phyloP scores from a whole-genome alignment of 441 rosid species.

The Euphorbia neoarborescens region DNA sequence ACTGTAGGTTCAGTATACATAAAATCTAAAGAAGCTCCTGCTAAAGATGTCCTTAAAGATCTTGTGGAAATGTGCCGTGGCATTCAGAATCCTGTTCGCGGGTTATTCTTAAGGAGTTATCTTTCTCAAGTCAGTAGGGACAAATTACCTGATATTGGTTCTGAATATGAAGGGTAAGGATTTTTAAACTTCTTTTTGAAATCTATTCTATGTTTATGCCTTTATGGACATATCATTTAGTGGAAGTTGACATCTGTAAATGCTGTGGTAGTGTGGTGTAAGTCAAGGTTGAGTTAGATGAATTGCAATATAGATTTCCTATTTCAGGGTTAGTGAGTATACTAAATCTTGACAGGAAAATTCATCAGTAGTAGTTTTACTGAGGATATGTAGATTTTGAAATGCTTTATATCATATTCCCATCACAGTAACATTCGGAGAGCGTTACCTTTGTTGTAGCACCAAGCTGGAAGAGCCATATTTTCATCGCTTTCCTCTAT shows the following conservation, averaged over 20 bases:
- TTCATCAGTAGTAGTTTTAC: background rate
- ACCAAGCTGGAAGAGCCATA: background rate
- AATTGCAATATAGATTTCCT: background rate
- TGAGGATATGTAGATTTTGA: background rate
- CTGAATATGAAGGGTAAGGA: slow-evolving; percentile 73
- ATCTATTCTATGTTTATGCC: background rate
- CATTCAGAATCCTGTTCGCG: slow-evolving; percentile 85
- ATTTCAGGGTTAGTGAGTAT: background rate
- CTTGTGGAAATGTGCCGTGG: slow-evolving; percentile 92
- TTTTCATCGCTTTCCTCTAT: slow-evolving; percentile 2
- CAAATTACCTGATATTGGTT: slow-evolving; percentile 74
- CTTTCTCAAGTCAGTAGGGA: slow-evolving; percentile 87
- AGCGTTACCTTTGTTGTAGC: background rate
- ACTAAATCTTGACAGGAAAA: background rate
- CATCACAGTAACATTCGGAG: background rate
- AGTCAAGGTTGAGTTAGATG: background rate
- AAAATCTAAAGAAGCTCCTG: slow-evolving; percentile 77
- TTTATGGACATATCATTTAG: background rate
- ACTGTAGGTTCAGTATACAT: slow-evolving; percentile 90
- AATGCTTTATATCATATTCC: background rate
- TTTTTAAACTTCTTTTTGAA: background rate
- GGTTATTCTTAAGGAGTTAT: slow-evolving; percentile 83
- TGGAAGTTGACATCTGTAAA: background rate
- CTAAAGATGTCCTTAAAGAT: slow-evolving; percentile 78
- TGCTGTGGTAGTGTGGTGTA: background rate